phyloP scores from a whole-genome alignment of 768 basidiomycete genomes.

The Leccinum imitatum region DNA sequence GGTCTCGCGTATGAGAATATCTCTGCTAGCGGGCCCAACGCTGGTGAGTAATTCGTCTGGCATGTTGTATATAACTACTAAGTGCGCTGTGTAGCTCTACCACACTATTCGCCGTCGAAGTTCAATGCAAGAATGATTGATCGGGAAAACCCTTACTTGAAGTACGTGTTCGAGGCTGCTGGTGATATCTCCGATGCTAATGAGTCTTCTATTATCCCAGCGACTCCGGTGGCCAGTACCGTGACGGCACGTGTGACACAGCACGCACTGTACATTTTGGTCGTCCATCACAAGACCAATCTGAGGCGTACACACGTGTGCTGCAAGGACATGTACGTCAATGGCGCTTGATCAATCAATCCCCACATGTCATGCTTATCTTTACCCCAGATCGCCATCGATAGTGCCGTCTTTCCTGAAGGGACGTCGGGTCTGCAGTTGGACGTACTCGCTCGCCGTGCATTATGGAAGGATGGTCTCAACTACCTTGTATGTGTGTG shows the following conservation, averaged over 20 bases:
- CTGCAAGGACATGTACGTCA: constrained; percentile 89
- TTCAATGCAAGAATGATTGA: constrained; percentile 70
- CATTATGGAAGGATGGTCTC: constrained; percentile 83
- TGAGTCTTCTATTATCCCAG: constrained; percentile 39
- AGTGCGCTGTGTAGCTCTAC: constrained; percentile 54
- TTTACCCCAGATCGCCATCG: constrained; percentile 76
- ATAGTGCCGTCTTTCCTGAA: constrained; percentile 85
- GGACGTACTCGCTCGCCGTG: constrained; percentile 86
- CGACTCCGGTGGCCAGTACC: constrained; percentile 89
- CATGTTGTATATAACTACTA: neutral
- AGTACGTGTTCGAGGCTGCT: constrained; percentile 48
- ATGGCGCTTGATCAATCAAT: constrained; percentile 19
- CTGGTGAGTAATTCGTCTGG: constrained; percentile 42
- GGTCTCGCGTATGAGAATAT: constrained; percentile 90
- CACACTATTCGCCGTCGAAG: constrained; percentile 86
- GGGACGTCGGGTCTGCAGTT: constrained; percentile 82
- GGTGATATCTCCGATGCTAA: constrained; percentile 17
- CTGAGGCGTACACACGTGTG: constrained; percentile 91
- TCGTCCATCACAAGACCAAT: constrained; percentile 79
- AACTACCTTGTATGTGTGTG: constrained; percentile 64
- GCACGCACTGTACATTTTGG: constrained; percentile 86
- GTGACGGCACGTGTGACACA: constrained; percentile 88
- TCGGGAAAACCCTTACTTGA: constrained; percentile 81
- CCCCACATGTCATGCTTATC: constrained; percentile 19
- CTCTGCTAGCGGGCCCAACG: constrained; percentile 86